Percentiles rank a stretch among this genome's conserved stretches.
Evolutionary conservation across 2,329 filamentous ascomycete species (phyloP).

Genomic region (Cladophialophora immunda): DNA sequence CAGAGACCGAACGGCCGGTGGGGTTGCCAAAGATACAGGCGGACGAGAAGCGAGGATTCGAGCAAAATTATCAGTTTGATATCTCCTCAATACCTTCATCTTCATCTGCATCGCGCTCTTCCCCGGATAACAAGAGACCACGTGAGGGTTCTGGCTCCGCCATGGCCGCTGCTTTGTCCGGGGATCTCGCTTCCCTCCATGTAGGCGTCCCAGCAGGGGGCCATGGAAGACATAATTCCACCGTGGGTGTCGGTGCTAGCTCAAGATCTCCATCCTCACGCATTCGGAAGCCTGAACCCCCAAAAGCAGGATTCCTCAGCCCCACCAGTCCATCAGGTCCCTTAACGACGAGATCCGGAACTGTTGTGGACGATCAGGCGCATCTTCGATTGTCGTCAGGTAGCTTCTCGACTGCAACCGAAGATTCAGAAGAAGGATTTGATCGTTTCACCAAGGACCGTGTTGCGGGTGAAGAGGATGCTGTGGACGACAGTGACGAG

Average conservation of each 20-base stretch:
- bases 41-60: slow-evolving; percentile 43
- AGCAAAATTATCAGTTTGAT: slow-evolving; percentile 53
- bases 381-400: slow-evolving; percentile 43
- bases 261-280: slow-evolving; percentile 50
- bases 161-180: slow-evolving; percentile 59
- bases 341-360: slow-evolving; percentile 28
- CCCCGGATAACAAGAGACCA: slow-evolving; percentile 52
- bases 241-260: slow-evolving; percentile 50
- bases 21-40: slow-evolving; percentile 40
- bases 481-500: slow-evolving; percentile 51
- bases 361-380: slow-evolving; percentile 28
- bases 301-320: slow-evolving; percentile 26
- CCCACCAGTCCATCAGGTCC: slow-evolving; percentile 18
- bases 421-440: slow-evolving; percentile 57
- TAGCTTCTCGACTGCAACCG: slow-evolving; percentile 43
- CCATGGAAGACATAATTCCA: slow-evolving; percentile 44
- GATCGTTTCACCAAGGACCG: slow-evolving; percentile 70
- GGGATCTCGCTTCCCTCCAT: slow-evolving; percentile 48
- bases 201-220: slow-evolving; percentile 33
- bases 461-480: slow-evolving; percentile 69
- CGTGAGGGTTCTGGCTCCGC: slow-evolving; percentile 50
- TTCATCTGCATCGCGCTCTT: slow-evolving; percentile 46
- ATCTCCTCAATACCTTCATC: slow-evolving; percentile 56
- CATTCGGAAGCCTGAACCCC: slow-evolving; percentile 26
- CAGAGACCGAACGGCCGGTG: slow-evolving; percentile 43